Evolutionary conservation across 192 early-diverging fungal genomes (phyloP), one percentile per base, ranked within the genome.

Genomic region (Mortierella alpina): DNA sequence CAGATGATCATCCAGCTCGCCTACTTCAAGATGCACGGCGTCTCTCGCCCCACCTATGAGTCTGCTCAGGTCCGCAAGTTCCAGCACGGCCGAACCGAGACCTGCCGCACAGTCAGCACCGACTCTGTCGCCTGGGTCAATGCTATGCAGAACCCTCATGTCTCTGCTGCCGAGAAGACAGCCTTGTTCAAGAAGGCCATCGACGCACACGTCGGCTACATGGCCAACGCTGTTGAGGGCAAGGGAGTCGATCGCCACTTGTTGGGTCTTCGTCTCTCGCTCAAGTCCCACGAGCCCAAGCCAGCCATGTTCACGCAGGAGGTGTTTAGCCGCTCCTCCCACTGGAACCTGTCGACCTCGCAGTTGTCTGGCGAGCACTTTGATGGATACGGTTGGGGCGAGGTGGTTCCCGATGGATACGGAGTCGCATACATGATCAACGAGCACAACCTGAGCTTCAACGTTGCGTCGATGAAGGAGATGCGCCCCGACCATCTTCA

Each of bases 1-100:
- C 93, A 95, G 72, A 96, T 99, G 96, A 91, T 93, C 53, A 96
- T 98, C 69, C 98, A 99, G 87, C 87, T 98, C 41, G 98, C 96
- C 17, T 97, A 98, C 87, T 96, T 90, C 84, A 95, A 95, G 83
- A 91, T 95, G 83, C 91, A 95, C 72, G 95, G 95, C 42, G 79
- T 80, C 13, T 89, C 81, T 58, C 81, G 87, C 23, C 90, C 97
- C 7, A 98, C 97, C 8, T 99, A 99, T 84, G 98, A 99, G 84
- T 91, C 91, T 70, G 96, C 94, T 47, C 93, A 94, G 87, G 97
- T 95, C 40, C 88, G 95, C 75, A 94, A 94, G 86, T 99, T 94
- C 87, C 90, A 90, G 50, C 96, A 90, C 57, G 98, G 98, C 23
- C 92, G 98, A 72, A 99, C 98, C 31, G 98, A 99, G 81, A 96